Percentiles rank a stretch among this genome's conserved stretches.
These are phyloP conservation scores for Bodo saltans DNA, from an alignment of 78 protist species.

Conservation along the genomic window DNA sequence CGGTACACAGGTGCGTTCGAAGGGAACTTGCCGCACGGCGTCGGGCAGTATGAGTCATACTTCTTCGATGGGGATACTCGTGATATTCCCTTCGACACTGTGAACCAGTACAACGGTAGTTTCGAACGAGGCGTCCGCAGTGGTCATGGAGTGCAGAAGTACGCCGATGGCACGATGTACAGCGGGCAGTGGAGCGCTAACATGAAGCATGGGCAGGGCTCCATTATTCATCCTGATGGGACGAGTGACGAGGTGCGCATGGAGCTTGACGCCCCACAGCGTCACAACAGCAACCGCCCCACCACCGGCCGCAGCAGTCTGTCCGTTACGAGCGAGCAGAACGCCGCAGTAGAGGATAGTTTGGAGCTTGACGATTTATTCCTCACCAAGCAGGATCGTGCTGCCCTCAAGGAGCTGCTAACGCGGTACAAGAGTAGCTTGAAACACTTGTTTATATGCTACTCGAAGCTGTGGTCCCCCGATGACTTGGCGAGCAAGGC, in stretches of 20 bases:
- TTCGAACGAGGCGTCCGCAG: constrained; percentile 17
- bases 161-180: constrained; percentile 38
- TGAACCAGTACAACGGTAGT: constrained; percentile 21
- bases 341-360: not conserved
- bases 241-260: not conserved
- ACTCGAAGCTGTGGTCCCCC: too few relatives aligned
- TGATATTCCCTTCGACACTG: not conserved
- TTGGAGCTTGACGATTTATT: not conserved
- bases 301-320: too few relatives aligned
- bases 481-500: too few relatives aligned
- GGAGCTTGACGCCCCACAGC: not conserved
- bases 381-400: not conserved
- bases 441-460: not conserved
- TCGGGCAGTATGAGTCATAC: not conserved
- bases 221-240: not conserved
- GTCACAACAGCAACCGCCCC: too few relatives aligned
- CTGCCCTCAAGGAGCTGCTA: not conserved
- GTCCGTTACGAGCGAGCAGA: not conserved
- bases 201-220: constrained; percentile 43
- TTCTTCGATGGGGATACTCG: not conserved
- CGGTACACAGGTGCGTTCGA: constrained; percentile 11
- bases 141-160: not conserved
- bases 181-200: constrained; percentile 24
- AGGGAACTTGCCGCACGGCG: not conserved
- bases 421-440: not conserved